Evolutionary conservation across 2,329 filamentous ascomycete species (phyloP).

Genomic region (Balansia obtecta): DNA sequence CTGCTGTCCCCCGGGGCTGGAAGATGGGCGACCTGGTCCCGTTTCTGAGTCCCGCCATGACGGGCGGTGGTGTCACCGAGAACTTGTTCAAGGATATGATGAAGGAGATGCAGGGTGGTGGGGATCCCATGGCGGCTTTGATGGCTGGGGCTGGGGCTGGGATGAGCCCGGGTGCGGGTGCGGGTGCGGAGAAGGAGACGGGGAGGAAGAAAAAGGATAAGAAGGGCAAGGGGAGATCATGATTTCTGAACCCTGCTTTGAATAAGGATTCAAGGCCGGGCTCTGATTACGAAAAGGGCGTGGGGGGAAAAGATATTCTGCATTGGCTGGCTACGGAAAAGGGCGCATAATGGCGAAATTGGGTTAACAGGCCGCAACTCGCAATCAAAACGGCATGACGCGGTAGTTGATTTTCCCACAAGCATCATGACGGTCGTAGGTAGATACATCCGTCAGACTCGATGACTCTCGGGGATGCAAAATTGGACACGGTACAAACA

Average conservation of each 20-base stretch:
- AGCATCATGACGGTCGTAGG: too few species aligned
- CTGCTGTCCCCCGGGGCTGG: conserved; percentile 75
- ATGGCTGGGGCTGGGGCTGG: conserved; percentile 19
- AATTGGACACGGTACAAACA: background rate
- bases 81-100: conserved; percentile 96
- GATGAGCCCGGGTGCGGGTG: background rate
- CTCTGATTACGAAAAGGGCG: too few species aligned
- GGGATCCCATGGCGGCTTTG: conserved; percentile 31
- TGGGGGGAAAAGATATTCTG: too few species aligned
- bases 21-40: conserved; percentile 79
- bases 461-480: too few species aligned
- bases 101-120: conserved; percentile 64
- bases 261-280: too few species aligned
- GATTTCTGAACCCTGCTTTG: background rate
- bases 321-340: too few species aligned
- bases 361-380: too few species aligned
- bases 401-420: too few species aligned
- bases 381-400: too few species aligned
- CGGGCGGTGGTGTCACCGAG: conserved; percentile 85
- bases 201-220: conserved; percentile 37
- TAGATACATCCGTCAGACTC: too few species aligned
- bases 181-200: conserved; percentile 13
- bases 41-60: conserved; percentile 78
- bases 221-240: conserved; percentile 30
- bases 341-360: too few species aligned